Base-by-base conservation (phyloP, 176 grass and related monocot species). In the Carex scoparia region DNA sequence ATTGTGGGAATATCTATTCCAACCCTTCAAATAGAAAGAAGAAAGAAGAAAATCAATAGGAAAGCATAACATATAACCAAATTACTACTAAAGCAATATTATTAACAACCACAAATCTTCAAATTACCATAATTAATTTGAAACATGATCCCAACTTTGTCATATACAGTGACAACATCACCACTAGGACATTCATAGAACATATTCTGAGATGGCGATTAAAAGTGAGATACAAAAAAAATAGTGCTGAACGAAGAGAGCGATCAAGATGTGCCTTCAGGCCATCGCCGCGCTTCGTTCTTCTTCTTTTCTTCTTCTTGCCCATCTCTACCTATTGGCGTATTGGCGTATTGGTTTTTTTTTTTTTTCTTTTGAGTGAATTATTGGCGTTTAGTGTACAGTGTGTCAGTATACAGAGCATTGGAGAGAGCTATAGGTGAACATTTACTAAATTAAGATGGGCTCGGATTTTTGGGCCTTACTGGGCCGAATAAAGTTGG, bases 1-100 rank as follows among this genome's bases (percentile, higher is more conserved):
- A 98, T 87, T 16, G 91, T 90, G 3, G 95, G 95, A 66, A 93
- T 74, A 44, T 98, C 91, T 63, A 98, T 91, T 46, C 95, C 95
- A 18, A 98, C 95, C 56, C 95, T 97, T 61, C 82, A n/a, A 28
- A 85, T 19, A n/a, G 3, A 75, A 61, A 11, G 10, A 83, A 48
- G 61, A 62, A 65, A 82, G 84, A 88, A 82, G 13, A 66, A 30
- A 57, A 68, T 77, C 54, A 65, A n/a, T 30, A 49, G 37, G 44
- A 85, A 0, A 51, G 40, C 1, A 58, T 63, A 7, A 62, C 62
- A 91, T 14, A 78, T 68, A 86, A 67, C 73, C 27, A 16, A 81
- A 48, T 48, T 12, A 60, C 4, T 32, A 33, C 27, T 66, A 68
- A 70, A 70, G 16, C 68, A 40, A 31, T 46, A 82, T 46, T 18